These are phyloP conservation scores for Talaromyces pinophilus DNA, from an alignment of 2,329 filamentous ascomycete species.

Conservation along the genomic window DNA sequence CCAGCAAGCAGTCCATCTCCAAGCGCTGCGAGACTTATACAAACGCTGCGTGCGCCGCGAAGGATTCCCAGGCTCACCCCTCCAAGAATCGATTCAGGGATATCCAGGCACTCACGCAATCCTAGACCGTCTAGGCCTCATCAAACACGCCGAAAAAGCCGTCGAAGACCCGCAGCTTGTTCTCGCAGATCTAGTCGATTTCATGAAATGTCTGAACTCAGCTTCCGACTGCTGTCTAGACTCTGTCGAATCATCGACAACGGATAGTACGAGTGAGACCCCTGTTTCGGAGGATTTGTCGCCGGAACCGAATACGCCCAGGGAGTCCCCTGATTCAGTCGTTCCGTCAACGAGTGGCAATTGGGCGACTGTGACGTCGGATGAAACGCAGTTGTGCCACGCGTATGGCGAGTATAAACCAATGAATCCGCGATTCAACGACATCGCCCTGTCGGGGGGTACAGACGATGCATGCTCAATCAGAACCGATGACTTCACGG, in stretches of 20 bases:
- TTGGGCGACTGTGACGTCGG: slow-evolving; percentile 26
- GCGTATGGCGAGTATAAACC: not conserved
- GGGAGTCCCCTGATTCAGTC: slow-evolving; percentile 23
- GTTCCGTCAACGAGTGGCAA: slow-evolving; percentile 32
- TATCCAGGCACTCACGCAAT: slow-evolving; percentile 47
- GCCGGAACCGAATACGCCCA: slow-evolving; percentile 18
- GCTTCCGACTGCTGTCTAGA: slow-evolving; percentile 39
- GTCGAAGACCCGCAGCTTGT: slow-evolving; percentile 40
- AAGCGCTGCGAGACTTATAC: slow-evolving; percentile 46
- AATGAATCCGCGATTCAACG: not conserved
- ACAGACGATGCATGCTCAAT: not conserved
- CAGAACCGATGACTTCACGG: not conserved
- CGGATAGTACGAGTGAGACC: slow-evolving; percentile 38
- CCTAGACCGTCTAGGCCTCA: slow-evolving; percentile 45
- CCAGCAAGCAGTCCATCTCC: slow-evolving; percentile 46
- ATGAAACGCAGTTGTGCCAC: not conserved
- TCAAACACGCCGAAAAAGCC: slow-evolving; percentile 46
- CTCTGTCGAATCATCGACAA: slow-evolving; percentile 42
- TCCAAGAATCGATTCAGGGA: slow-evolving; percentile 42
- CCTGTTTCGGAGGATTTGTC: slow-evolving; percentile 27
- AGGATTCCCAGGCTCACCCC: slow-evolving; percentile 46
- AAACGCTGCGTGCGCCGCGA: slow-evolving; percentile 46
- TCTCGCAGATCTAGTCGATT: slow-evolving; percentile 38
- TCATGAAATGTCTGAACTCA: slow-evolving; percentile 38
- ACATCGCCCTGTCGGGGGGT: not conserved